A percentile compares a stretch with the other conserved stretches of the same genome.
Evolutionary conservation across 2,329 filamentous ascomycete genomes (phyloP).

Genomic region (Fulvia fulva): DNA sequence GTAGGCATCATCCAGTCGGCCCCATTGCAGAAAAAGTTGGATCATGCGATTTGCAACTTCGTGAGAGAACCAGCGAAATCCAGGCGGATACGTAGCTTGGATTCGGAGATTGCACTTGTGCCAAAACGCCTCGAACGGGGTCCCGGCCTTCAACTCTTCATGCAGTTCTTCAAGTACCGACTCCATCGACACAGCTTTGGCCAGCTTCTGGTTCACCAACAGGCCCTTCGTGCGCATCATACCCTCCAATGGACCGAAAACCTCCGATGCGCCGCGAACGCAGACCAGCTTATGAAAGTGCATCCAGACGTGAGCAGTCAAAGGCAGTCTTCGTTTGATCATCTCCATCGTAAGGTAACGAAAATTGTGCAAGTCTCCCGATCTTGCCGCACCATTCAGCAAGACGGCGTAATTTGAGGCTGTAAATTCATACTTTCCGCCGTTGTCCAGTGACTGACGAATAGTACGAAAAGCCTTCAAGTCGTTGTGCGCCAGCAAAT

Average conservation of each 20-base stretch:
- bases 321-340: constrained; percentile 15
- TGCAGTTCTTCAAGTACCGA: constrained; percentile 14
- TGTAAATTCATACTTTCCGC: constrained; percentile 10
- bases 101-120: constrained; percentile 17
- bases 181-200: constrained; percentile 9
- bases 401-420: constrained; percentile 22
- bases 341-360: constrained; percentile 25
- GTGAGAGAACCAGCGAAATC: constrained; percentile 24
- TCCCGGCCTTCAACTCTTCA: constrained; percentile 12
- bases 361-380: constrained; percentile 28
- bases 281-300: constrained; percentile 23
- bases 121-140: constrained; percentile 18
- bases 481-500: constrained; percentile 18
- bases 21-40: constrained; percentile 19
- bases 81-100: background rate
- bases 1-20: constrained; percentile 20
- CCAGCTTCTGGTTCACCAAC: constrained; percentile 11
- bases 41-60: constrained; percentile 24
- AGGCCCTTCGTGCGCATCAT: constrained; percentile 26
- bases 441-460: constrained; percentile 18
- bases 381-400: constrained; percentile 21
- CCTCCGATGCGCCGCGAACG: constrained; percentile 9
- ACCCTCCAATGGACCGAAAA: constrained; percentile 8
- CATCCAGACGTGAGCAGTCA: constrained; percentile 25
- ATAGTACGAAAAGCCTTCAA: background rate